A percentile compares a stretch with the other conserved stretches of the same genome.
These are phyloP conservation scores for Actinomucor elegans DNA, from an alignment of 371 early-diverging fungal species.

Conservation along the genomic window DNA sequence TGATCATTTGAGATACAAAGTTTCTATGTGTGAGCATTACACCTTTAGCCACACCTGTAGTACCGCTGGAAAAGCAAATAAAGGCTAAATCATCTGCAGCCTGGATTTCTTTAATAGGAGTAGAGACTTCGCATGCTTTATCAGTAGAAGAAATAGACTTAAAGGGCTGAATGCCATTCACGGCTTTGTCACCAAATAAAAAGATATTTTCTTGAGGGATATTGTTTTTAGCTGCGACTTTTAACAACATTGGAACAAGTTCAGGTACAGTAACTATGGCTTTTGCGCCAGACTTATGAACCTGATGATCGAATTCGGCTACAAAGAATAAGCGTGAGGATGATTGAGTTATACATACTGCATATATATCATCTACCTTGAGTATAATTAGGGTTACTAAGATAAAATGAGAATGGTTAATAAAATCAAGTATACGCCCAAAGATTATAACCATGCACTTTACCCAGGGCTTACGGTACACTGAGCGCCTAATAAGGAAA, in stretches of 20 bases:
- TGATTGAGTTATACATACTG: too few species aligned
- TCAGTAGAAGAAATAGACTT: conserved; percentile 10
- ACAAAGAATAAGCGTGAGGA: neutral
- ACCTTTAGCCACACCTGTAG: conserved; percentile 74
- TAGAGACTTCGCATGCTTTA: neutral
- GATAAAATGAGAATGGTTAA: neutral
- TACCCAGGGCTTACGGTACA: conserved; percentile 41
- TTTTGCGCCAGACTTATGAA: conserved; percentile 11
- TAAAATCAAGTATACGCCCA: neutral
- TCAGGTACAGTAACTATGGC: conserved; percentile 22
- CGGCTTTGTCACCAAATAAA: conserved; percentile 19
- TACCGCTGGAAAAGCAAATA: conserved; percentile 89
- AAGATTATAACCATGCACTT: conserved; percentile 18
- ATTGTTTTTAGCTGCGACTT: conserved; percentile 8
- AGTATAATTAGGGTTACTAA: conserved; percentile 45
- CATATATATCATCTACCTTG: conserved; percentile 25
- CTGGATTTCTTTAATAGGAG: conserved; percentile 8
- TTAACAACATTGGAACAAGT: conserved; percentile 15
- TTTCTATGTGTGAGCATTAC: conserved; percentile 42
- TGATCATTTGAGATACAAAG: conserved; percentile 35
- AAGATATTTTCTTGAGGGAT: conserved; percentile 18
- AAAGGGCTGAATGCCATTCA: conserved; percentile 7
- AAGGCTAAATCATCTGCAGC: conserved; percentile 62
- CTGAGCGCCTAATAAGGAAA: conserved; percentile 41
- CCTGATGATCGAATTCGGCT: conserved; percentile 26